Percentiles rank a stretch among this genome's conserved stretches.
These are phyloP conservation scores for Calonectria fujianensis DNA, from an alignment of 2,329 filamentous ascomycete genomes.

Conservation along the genomic window DNA sequence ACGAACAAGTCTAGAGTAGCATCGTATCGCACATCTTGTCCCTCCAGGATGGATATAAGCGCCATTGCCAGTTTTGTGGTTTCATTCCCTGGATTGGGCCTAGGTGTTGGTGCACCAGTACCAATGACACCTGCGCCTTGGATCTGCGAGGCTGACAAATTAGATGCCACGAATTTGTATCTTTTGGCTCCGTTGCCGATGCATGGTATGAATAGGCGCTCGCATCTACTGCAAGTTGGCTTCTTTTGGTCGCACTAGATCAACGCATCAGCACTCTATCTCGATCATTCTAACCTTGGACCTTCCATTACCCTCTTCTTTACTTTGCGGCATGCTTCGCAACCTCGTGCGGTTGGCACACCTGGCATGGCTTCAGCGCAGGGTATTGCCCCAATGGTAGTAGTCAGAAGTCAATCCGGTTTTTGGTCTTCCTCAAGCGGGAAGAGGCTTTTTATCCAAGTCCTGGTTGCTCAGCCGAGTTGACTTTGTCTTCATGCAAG, in stretches of 20 bases:
- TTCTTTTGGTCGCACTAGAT: background rate
- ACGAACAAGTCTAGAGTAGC: background rate
- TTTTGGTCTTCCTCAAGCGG: too few relatives aligned
- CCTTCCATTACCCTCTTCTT: background rate
- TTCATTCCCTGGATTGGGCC: background rate
- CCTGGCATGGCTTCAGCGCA: background rate
- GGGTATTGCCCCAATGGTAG: background rate
- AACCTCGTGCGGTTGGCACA: background rate
- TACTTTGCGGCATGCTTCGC: background rate
- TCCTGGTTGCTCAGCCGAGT: background rate
- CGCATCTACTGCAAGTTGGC: constrained; percentile 2
- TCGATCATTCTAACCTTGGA: background rate
- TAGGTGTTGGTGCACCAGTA: background rate
- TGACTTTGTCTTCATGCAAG: background rate
- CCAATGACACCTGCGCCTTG: background rate
- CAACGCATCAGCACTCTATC: background rate
- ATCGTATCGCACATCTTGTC: background rate
- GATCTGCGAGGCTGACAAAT: background rate
- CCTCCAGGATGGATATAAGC: background rate
- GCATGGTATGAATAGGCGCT: background rate
- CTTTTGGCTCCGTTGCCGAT: background rate
- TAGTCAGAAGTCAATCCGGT: background rate
- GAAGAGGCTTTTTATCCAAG: background rate
- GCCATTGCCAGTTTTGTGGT: background rate
- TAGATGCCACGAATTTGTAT: background rate